Conservation (phyloP, 2,329 filamentous ascomycete genomes). For the Colletotrichum sp. region DNA sequence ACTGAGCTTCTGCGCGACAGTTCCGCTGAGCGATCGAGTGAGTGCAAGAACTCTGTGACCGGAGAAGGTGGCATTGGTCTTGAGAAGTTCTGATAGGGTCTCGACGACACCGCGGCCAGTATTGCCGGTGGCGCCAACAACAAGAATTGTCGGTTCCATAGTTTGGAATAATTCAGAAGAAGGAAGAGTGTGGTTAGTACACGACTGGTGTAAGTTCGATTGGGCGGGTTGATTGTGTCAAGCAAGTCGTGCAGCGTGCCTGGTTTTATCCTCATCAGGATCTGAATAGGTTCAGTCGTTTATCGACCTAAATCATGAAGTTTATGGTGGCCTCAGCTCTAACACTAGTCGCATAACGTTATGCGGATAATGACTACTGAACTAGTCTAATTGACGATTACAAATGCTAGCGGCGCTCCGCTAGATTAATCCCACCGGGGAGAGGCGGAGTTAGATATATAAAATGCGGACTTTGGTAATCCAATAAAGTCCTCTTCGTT, state of each 20-base stretch:
- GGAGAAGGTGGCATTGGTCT: constrained; percentile 2
- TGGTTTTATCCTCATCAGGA: background rate
- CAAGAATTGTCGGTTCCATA: constrained; percentile 38
- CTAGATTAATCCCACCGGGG: background rate
- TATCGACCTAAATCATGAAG: background rate
- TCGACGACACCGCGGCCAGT: constrained; percentile 33
- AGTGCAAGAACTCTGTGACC: constrained; percentile 21
- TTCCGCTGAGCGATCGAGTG: constrained; percentile 18
- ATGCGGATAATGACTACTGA: background rate
- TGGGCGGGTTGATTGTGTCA: background rate
- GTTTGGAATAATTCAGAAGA: background rate
- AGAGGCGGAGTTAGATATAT: background rate
- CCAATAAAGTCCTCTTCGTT: background rate
- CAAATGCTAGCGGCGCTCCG: background rate
- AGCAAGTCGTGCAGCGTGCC: background rate
- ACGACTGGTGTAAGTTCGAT: background rate
- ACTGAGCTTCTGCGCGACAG: constrained; percentile 31
- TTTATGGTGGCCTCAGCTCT: background rate
- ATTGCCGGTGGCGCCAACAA: constrained; percentile 43
- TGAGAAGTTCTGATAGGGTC: constrained; percentile 28
- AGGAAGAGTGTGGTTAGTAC: background rate
- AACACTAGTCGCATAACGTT: background rate
- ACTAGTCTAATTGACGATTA: background rate
- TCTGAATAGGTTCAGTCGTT: background rate
- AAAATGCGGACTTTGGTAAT: background rate